Evolutionary conservation across 768 basidiomycete genomes (phyloP).

Genomic region (Termitomyces eurrhizus): DNA sequence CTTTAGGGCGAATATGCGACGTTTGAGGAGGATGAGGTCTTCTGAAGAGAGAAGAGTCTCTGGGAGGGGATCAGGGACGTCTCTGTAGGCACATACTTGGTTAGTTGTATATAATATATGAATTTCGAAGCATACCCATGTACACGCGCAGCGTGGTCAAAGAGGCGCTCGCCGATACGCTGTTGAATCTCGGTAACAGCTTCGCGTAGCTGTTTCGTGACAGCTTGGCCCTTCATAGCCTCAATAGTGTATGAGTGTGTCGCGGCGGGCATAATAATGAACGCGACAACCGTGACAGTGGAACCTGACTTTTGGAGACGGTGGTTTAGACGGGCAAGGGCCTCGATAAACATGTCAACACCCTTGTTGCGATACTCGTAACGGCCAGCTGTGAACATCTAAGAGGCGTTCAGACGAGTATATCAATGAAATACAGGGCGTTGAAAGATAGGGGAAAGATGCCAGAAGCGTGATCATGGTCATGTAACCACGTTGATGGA

Average conservation of each 20-base stretch:
- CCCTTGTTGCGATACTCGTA: conserved; percentile 99
- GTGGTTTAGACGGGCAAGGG: conserved; percentile 76
- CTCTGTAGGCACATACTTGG: conserved; percentile 44
- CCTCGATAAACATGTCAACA: conserved; percentile 99
- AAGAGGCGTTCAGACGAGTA: background rate
- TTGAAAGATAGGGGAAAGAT: background rate
- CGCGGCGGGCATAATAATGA: conserved; percentile 97
- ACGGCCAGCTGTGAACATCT: conserved; percentile 99
- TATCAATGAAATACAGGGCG: background rate
- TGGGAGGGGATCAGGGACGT: conserved; percentile 68
- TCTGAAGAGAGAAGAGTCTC: conserved; percentile 81
- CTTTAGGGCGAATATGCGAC: conserved; percentile 94
- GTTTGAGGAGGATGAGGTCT: conserved; percentile 92
- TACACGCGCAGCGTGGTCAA: conserved; percentile 92
- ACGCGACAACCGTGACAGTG: conserved; percentile 87
- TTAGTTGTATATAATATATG: background rate
- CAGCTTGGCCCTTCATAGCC: conserved; percentile 93
- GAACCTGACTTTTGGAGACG: conserved; percentile 56
- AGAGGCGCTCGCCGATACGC: conserved; percentile 85
- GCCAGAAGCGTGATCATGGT: background rate
- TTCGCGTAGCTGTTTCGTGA: conserved; percentile 93
- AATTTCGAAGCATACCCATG: conserved; percentile 61
- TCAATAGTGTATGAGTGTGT: conserved; percentile 98
- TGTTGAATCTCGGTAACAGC: conserved; percentile 96
- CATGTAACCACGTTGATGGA: background rate